phyloP scores from a whole-genome alignment of 495 filamentous ascomycete species.

The Parathielavia appendiculata region DNA sequence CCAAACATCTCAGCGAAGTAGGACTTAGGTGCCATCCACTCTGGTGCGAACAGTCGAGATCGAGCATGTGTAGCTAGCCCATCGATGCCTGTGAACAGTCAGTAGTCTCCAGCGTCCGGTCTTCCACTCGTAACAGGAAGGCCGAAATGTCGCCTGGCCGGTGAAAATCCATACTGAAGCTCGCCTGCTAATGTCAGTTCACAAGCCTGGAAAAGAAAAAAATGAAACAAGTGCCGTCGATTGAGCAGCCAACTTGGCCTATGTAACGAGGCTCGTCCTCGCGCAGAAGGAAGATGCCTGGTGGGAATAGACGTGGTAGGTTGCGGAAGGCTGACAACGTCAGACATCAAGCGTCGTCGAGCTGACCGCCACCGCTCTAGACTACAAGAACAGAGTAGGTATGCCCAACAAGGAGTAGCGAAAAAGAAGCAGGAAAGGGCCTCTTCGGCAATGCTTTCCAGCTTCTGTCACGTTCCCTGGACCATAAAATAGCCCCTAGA shows the following conservation, averaged over 20 bases:
- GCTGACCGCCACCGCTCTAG: slow-evolving; percentile 18
- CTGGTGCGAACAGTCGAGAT: neutral
- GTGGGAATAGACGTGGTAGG: neutral
- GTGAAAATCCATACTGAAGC: neutral
- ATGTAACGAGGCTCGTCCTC: neutral
- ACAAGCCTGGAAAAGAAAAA: slow-evolving; percentile 7
- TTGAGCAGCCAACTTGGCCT: slow-evolving; percentile 22
- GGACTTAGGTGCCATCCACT: no score
- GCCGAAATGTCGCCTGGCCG: neutral
- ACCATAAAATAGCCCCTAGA: neutral
- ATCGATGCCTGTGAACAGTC: slow-evolving; percentile 9
- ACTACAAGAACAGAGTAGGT: slow-evolving; percentile 17
- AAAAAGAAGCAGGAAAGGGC: neutral
- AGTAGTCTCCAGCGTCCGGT: neutral
- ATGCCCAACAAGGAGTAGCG: slow-evolving; percentile 1
- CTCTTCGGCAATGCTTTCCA: neutral
- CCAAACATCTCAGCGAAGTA: neutral
- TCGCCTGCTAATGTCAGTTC: slow-evolving; percentile 12
- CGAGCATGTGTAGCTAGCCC: slow-evolving; percentile 9
- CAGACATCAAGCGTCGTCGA: slow-evolving; percentile 10
- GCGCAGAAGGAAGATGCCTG: neutral
- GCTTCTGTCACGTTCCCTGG: neutral
- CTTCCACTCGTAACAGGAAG: neutral
- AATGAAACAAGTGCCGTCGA: slow-evolving; percentile 6
- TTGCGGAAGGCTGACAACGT: slow-evolving; percentile 9